phyloP scores from a whole-genome alignment of 148 eudicot species.

The Rhododendron ferrugineum region DNA sequence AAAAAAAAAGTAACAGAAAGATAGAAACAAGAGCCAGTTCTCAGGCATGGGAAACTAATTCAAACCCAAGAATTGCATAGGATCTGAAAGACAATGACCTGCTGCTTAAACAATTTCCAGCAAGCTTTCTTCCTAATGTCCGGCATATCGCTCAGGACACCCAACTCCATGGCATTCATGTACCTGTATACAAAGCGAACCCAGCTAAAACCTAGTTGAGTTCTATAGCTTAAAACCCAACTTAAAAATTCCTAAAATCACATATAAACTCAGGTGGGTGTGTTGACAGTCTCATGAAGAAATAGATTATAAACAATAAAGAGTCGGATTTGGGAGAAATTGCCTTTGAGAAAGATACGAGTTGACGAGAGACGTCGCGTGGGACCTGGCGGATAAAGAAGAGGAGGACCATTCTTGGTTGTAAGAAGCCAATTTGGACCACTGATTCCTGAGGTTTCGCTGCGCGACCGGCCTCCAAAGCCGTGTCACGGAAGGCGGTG shows the following conservation, averaged over 20 bases:
- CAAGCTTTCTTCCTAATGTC: constrained; percentile 62
- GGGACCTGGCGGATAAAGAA: constrained; percentile 46
- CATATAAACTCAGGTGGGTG: background rate
- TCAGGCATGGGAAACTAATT: background rate
- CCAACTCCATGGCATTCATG: constrained; percentile 74
- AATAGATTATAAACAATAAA: background rate
- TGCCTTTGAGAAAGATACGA: constrained; percentile 62
- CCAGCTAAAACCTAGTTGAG: background rate
- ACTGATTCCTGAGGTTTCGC: constrained; percentile 79
- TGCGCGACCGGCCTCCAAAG: constrained; percentile 85
- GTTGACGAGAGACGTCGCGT: constrained; percentile 69
- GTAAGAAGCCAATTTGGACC: constrained; percentile 59
- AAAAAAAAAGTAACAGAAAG: background rate
- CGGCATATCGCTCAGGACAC: constrained; percentile 77
- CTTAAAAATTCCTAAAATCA: background rate
- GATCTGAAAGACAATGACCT: constrained; percentile 31
- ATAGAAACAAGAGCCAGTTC: background rate
- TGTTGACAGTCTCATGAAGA: background rate
- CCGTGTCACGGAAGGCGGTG: constrained; percentile 34
- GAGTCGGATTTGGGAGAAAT: background rate
- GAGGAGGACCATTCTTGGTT: constrained; percentile 49
- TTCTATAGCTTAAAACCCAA: background rate
- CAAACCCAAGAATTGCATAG: background rate
- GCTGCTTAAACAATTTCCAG: constrained; percentile 66
- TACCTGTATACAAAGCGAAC: constrained; percentile 35